Conservation (phyloP, 2,329 filamentous ascomycete species). For the Stemphylium beticola region DNA sequence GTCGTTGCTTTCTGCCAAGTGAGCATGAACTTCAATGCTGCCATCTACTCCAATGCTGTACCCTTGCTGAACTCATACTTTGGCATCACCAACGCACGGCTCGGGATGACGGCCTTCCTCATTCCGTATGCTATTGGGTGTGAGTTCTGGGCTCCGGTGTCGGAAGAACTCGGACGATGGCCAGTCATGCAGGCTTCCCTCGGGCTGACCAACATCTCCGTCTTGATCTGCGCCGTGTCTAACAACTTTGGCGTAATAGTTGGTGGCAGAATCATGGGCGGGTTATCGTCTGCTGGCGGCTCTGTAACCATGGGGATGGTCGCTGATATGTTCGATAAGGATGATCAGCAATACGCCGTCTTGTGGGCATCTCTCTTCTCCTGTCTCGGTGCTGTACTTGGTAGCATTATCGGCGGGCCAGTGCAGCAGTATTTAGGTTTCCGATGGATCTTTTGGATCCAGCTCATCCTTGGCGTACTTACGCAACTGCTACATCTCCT, state of each 20-base stretch:
- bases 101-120: slow-evolving; percentile 76
- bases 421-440: slow-evolving; percentile 71
- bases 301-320: slow-evolving; percentile 69
- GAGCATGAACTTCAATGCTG: slow-evolving; percentile 61
- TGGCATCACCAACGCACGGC: slow-evolving; percentile 49
- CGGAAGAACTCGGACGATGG: slow-evolving; percentile 79
- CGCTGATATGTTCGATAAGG: slow-evolving; percentile 65
- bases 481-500: slow-evolving; percentile 71
- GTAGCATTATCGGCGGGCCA: slow-evolving; percentile 63
- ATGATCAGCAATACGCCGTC: slow-evolving; percentile 72
- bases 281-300: slow-evolving; percentile 62
- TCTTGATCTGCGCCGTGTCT: slow-evolving; percentile 66
- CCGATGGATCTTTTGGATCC: slow-evolving; percentile 82
- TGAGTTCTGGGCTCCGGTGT: slow-evolving; percentile 81
- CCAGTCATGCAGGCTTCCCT: slow-evolving; percentile 80
- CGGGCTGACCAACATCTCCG: slow-evolving; percentile 54
- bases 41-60: slow-evolving; percentile 61
- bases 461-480: slow-evolving; percentile 75
- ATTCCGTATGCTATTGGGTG: slow-evolving; percentile 83
- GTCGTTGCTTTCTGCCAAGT: slow-evolving; percentile 62
- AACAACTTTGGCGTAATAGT: slow-evolving; percentile 67
- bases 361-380: slow-evolving; percentile 59
- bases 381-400: slow-evolving; percentile 72
- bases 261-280: slow-evolving; percentile 57
- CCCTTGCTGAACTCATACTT: slow-evolving; percentile 55